These are phyloP conservation scores for Cutaneotrichosporon mucoides DNA, from an alignment of 1,284 basidiomycete genomes.

Conservation along the genomic window DNA sequence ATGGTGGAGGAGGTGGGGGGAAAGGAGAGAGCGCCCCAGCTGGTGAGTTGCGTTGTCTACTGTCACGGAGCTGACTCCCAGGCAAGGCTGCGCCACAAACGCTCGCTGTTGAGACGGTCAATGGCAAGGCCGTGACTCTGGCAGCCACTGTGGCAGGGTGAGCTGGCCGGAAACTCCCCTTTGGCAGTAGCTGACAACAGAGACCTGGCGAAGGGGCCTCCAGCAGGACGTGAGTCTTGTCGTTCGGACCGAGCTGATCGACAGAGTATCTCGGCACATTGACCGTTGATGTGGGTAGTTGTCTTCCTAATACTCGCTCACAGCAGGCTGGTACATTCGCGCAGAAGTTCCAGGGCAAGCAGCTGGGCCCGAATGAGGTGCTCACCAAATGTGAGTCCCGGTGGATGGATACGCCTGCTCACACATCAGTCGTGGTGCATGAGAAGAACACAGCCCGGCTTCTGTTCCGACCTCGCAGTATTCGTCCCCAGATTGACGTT, in stretches of 20 bases:
- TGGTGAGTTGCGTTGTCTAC: no score
- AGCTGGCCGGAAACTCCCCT: slow-evolving; percentile 3
- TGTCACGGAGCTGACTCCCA: background rate
- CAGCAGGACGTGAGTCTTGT: background rate
- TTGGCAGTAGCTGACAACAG: slow-evolving; percentile 13
- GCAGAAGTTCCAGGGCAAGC: slow-evolving; percentile 35
- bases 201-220: slow-evolving; percentile 31
- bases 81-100: background rate
- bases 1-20: no score
- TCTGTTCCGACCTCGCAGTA: slow-evolving; percentile 40
- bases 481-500: slow-evolving; percentile 36
- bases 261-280: slow-evolving; percentile 41
- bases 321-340: slow-evolving; percentile 30
- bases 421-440: slow-evolving; percentile 19
- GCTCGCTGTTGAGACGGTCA: background rate
- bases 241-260: background rate
- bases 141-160: slow-evolving; percentile 21
- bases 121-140: background rate
- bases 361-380: slow-evolving; percentile 40
- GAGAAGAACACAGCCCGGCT: slow-evolving; percentile 38
- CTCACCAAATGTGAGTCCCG: slow-evolving; percentile 33
- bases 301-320: background rate
- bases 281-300: slow-evolving; percentile 28
- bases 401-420: no score
- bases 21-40: no score